phyloP scores from a whole-genome alignment of 768 basidiomycete genomes.

The Lentinula guzmanii region DNA sequence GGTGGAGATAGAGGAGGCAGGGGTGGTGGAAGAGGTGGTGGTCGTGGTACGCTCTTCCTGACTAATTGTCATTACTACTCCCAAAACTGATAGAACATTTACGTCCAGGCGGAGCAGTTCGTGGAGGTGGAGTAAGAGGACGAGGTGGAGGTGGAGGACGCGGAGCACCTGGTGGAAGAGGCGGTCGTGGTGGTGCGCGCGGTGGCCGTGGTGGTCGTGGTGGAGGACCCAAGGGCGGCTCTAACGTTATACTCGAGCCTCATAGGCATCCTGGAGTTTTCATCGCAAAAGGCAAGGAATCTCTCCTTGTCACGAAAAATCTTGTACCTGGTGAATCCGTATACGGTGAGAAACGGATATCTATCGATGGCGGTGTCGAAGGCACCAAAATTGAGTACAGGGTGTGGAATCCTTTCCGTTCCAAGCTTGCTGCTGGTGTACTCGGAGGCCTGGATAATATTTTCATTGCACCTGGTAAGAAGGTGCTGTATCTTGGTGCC shows the following conservation, averaged over 20 bases:
- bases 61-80: background rate
- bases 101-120: conserved; percentile 21
- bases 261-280: conserved; percentile 94
- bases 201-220: conserved; percentile 47
- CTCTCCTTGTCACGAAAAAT: conserved; percentile 95
- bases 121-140: conserved; percentile 30
- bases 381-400: conserved; percentile 93
- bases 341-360: conserved; percentile 97
- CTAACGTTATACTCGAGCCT: conserved; percentile 89
- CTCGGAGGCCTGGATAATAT: conserved; percentile 93
- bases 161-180: conserved; percentile 31
- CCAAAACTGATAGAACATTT: conserved; percentile 7
- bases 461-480: conserved; percentile 88
- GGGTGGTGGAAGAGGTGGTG: conserved; percentile 30
- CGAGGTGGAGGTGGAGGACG: conserved; percentile 35
- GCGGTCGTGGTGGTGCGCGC: conserved; percentile 38
- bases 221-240: conserved; percentile 73
- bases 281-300: conserved; percentile 96
- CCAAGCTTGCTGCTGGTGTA: conserved; percentile 95
- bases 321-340: conserved; percentile 96
- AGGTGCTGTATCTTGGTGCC: conserved; percentile 96
- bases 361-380: conserved; percentile 69
- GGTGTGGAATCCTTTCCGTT: conserved; percentile 99
- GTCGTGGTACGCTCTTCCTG: conserved; percentile 16
- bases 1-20: conserved; percentile 30